phyloP scores from a whole-genome alignment of 768 basidiomycete species.

The Pleurotus salmoneostramineus region DNA sequence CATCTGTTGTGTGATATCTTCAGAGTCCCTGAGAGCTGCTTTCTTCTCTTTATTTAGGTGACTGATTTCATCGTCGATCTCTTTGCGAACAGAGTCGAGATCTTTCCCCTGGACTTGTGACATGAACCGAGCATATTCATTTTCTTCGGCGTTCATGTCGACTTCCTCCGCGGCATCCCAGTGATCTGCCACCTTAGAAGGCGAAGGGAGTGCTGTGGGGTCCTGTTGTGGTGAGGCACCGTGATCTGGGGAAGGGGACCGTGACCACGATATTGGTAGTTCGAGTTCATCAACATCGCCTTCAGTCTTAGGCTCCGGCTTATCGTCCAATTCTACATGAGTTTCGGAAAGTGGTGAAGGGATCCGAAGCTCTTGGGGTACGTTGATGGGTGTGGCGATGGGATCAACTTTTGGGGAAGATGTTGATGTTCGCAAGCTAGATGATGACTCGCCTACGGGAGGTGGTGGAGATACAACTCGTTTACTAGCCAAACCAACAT shows the following conservation, averaged over 20 bases:
- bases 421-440: too few relatives aligned
- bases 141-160: slow-evolving; percentile 73
- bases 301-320: background rate
- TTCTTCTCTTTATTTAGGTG: slow-evolving; percentile 80
- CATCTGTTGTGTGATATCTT: slow-evolving; percentile 95
- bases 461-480: too few relatives aligned
- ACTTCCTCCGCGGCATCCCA: slow-evolving; percentile 90
- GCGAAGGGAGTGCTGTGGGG: slow-evolving; percentile 18
- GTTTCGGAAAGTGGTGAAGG: background rate
- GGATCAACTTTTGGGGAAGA: too few relatives aligned
- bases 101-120: slow-evolving; percentile 88
- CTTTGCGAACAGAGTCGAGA: slow-evolving; percentile 73
- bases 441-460: too few relatives aligned
- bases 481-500: too few relatives aligned
- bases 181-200: slow-evolving; percentile 27
- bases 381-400: background rate
- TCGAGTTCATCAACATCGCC: slow-evolving; percentile 12
- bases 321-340: background rate
- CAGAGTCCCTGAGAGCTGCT: slow-evolving; percentile 88
- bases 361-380: background rate
- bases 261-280: slow-evolving; percentile 25
- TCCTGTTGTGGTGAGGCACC: slow-evolving; percentile 13
- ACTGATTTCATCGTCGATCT: slow-evolving; percentile 91
- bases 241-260: slow-evolving; percentile 27
- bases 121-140: slow-evolving; percentile 89